Evolutionary conservation across 257 asterid genomes (phyloP), one percentile per base, ranked within the genome.

Genomic region (Salvia miltiorrhiza): DNA sequence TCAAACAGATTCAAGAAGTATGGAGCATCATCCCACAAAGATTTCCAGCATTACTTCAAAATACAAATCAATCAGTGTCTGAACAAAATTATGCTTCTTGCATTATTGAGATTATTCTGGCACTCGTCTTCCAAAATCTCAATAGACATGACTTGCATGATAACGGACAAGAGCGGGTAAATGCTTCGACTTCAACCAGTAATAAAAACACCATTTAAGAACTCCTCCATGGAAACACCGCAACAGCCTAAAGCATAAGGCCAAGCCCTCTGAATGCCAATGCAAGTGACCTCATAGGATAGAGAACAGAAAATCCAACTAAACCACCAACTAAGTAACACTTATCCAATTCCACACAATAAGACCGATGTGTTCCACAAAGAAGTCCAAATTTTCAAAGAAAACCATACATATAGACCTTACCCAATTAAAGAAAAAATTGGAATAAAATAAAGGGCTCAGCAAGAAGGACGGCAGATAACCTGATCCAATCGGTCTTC

Each of bases 401-500:
- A 53, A 54, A 21, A 7, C 55, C 44, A 45, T 37, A 23, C 11
- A 74, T 4, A 44, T 5, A 52, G 8, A 72, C 14, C n/a, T 13
- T 43, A 32, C 9, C 14, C 39, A 60, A n/a, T 21, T 12, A 16
- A 24, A 19, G 17, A 11, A 49, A 65, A 48, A 30, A 9, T 43
- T 47, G n/a, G 17, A 64, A 35, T 30, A 43, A 70, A 47, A 52
- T 49, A 20, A 62, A 43, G 43, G 28, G 47, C 40, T 30, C 48
- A 53, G 63, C 74, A 55, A 40, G n/a, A 45, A 73, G 41, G 70
- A 43, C 61, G 67, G 72, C 67, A 56, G 14, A 69, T 56, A 68
- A 94, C 99, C 96, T 89, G 93, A 54, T 91, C 95, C 23, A 86
- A 74, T 72, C 88, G 78, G 54, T 78, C 80, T 39, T 80, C 93